phyloP scores from a whole-genome alignment of 192 early-diverging fungal genomes.

The Diversispora epigaea region DNA sequence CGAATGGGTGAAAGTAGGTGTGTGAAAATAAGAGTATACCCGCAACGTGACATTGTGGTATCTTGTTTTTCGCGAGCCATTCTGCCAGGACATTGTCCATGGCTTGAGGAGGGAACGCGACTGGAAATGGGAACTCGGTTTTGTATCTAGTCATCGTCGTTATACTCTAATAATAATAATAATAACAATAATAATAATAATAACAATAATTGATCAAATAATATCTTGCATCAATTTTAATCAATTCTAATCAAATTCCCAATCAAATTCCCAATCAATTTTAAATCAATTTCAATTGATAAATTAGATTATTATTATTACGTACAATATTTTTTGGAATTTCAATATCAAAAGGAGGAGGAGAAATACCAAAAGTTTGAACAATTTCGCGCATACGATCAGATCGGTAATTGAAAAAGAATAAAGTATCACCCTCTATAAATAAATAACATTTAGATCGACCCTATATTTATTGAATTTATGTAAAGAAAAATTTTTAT shows the following conservation, averaged over 20 bases:
- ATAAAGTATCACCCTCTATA: conserved; percentile 82
- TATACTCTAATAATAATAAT: conserved; percentile 58
- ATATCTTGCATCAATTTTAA: too few relatives aligned
- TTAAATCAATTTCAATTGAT: too few relatives aligned
- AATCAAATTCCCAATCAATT: too few relatives aligned
- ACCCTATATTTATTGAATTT: not conserved
- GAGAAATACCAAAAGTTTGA: conserved; percentile 82
- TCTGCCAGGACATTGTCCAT: conserved; percentile 99
- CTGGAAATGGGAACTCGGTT: conserved; percentile 91
- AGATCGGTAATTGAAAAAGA: conserved; percentile 98
- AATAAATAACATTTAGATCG: not conserved
- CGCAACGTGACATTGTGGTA: conserved; percentile 94
- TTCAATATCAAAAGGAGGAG: conserved; percentile 78
- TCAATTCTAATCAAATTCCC: too few relatives aligned
- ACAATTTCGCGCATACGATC: conserved; percentile 97
- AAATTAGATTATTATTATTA: not conserved
- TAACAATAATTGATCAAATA: too few relatives aligned
- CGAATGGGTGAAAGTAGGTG: not conserved
- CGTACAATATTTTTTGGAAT: conserved; percentile 76
- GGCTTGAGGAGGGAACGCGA: conserved; percentile 92
- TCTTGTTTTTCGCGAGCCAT: conserved; percentile 85
- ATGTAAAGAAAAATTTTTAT: not conserved
- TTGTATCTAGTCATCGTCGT: conserved; percentile 99
- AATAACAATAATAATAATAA: too few relatives aligned
- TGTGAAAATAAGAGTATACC: conserved; percentile 2